Percentiles rank a stretch among this genome's conserved stretches.
Conservation (phyloP, 345 rosid species). For the Heritiera fomes region DNA sequence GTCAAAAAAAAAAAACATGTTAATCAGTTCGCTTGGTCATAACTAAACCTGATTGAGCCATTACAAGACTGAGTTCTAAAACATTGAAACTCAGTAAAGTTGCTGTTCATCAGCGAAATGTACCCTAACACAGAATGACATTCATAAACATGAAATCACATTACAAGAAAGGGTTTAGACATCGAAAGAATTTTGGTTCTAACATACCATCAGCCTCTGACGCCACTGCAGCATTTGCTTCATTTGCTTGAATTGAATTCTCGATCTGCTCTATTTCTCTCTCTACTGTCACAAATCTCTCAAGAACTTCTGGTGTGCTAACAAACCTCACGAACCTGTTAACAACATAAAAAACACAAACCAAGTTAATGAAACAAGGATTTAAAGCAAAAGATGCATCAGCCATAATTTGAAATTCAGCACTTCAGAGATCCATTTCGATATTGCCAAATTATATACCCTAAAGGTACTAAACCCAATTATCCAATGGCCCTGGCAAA, state of each 20-base stretch:
- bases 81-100: neutral
- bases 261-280: conserved; percentile 85
- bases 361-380: neutral
- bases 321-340: conserved; percentile 89
- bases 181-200: neutral
- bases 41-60: neutral
- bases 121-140: neutral
- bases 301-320: conserved; percentile 94
- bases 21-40: neutral
- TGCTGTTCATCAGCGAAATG: neutral
- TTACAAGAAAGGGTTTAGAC: neutral
- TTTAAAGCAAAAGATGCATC: neutral
- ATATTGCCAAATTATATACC: neutral
- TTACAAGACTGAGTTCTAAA: neutral
- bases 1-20: neutral
- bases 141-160: neutral
- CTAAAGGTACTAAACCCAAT: neutral
- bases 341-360: neutral
- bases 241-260: conserved; percentile 67
- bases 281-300: conserved; percentile 86
- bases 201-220: conserved; percentile 55
- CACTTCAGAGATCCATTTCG: neutral
- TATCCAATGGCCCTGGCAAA: neutral
- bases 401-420: neutral
- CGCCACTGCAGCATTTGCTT: conserved; percentile 44